phyloP scores from a whole-genome alignment of 805 yeast genomes.

The Cyberlindnera meyerae region DNA sequence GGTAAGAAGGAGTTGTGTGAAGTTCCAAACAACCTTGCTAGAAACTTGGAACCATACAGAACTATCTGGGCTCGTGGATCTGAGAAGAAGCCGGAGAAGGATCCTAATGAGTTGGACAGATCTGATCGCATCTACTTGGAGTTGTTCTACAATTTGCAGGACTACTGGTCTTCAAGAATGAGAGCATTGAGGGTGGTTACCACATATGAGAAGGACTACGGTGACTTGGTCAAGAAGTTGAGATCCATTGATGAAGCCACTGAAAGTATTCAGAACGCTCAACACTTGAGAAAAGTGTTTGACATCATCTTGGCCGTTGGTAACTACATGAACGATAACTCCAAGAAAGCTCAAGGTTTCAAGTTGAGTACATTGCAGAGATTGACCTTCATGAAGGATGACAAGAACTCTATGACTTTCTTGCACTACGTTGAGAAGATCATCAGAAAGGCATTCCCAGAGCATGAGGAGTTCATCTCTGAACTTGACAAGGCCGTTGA shows the following conservation, averaged over 20 bases:
- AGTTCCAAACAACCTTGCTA: conserved; percentile 49
- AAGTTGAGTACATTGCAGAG: conserved; percentile 64
- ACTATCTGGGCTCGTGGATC: conserved; percentile 37
- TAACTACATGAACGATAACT: conserved; percentile 70
- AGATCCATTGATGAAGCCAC: conserved; percentile 56
- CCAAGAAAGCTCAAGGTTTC: conserved; percentile 68
- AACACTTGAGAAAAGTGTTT: conserved; percentile 51
- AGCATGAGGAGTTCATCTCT: conserved; percentile 52
- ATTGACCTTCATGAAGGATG: conserved; percentile 63
- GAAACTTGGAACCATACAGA: conserved; percentile 61
- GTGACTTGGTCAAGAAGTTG: conserved; percentile 53
- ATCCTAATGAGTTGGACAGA: conserved; percentile 55
- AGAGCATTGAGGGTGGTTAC: conserved; percentile 51
- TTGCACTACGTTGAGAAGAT: conserved; percentile 71
- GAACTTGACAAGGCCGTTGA: conserved; percentile 51
- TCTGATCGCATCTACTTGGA: conserved; percentile 69
- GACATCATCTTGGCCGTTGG: conserved; percentile 69
- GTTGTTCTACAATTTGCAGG: conserved; percentile 59
- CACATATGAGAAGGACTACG: conserved; percentile 61
- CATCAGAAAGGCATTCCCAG: conserved; percentile 62
- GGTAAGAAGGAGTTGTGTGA: conserved; percentile 61
- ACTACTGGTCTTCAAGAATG: conserved; percentile 71
- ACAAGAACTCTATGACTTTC: conserved; percentile 62
- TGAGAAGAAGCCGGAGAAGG: conserved; percentile 43
- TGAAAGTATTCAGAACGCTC: conserved; percentile 46